Evolutionary conservation across 106 monocot species (phyloP).

Genomic region (Alisma plantagoaquatica): DNA sequence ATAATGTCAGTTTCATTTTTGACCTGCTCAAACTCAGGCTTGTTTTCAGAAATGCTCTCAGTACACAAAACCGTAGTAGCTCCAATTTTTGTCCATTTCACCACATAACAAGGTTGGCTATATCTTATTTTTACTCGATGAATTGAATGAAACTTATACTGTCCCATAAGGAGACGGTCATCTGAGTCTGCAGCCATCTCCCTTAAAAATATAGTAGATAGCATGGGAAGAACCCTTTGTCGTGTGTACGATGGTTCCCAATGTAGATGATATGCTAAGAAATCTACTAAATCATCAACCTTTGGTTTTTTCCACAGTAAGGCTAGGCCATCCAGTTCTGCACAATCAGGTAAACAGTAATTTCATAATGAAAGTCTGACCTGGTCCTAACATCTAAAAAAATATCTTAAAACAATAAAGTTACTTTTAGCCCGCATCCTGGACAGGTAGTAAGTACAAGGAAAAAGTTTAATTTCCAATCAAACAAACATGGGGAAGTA

Average conservation of each 20-base stretch:
- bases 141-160: slow-evolving; percentile 87
- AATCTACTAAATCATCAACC: slow-evolving; percentile 59
- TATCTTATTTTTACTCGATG: slow-evolving; percentile 57
- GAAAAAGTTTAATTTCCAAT: too few species aligned
- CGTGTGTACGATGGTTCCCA: slow-evolving; percentile 90
- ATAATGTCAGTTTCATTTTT: neutral
- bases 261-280: slow-evolving; percentile 52
- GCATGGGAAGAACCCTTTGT: slow-evolving; percentile 69
- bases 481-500: too few species aligned
- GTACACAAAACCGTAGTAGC: neutral
- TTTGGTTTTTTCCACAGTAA: slow-evolving; percentile 57
- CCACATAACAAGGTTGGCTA: slow-evolving; percentile 59
- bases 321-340: slow-evolving; percentile 31
- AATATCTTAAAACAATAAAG: too few species aligned
- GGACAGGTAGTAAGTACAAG: too few species aligned
- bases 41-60: slow-evolving; percentile 14
- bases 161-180: slow-evolving; percentile 38
- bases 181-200: slow-evolving; percentile 34
- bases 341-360: too few species aligned
- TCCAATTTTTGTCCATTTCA: slow-evolving; percentile 72
- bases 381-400: neutral
- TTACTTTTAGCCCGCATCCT: too few species aligned
- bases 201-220: slow-evolving; percentile 73
- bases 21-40: neutral
- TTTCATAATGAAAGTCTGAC: too few species aligned